Evolutionary conservation across 2,329 filamentous ascomycete species (phyloP).

Genomic region (Neopestalotiopsis rosae): DNA sequence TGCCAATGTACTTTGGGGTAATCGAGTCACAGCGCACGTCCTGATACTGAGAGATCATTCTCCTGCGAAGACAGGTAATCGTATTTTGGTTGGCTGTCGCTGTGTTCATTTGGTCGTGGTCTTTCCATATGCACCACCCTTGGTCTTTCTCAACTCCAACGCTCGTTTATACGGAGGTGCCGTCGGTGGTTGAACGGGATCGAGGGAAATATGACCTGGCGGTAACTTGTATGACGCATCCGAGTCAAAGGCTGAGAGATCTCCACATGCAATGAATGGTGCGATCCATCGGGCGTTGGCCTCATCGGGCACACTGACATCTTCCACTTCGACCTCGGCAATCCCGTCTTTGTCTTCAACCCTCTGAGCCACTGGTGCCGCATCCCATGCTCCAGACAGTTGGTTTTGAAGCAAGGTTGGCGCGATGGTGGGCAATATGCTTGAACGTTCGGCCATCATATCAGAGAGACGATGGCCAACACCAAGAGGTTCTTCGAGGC

Average conservation of each 20-base stretch:
- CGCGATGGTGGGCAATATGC: conserved; percentile 46
- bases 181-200: conserved; percentile 93
- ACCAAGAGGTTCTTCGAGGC: conserved; percentile 76
- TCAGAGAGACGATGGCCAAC: conserved; percentile 60
- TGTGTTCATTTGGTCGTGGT: conserved; percentile 47
- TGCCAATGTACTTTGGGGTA: too few species aligned
- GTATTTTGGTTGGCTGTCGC: conserved; percentile 22
- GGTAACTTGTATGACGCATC: conserved; percentile 93
- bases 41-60: too few species aligned
- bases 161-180: conserved; percentile 94
- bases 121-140: conserved; percentile 79
- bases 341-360: conserved; percentile 39
- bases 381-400: conserved; percentile 50
- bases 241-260: conserved; percentile 92
- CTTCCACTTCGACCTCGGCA: conserved; percentile 58
- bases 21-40: too few species aligned
- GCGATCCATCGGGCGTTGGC: conserved; percentile 79
- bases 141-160: conserved; percentile 78
- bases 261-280: conserved; percentile 95
- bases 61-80: conserved; percentile 13
- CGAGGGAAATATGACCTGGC: conserved; percentile 82
- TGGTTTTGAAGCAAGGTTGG: conserved; percentile 52
- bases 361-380: conserved; percentile 23
- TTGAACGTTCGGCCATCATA: conserved; percentile 51
- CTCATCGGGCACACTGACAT: conserved; percentile 39